Conservation (phyloP, 78 protist genomes). For the Dictyostelium discoideum region DNA sequence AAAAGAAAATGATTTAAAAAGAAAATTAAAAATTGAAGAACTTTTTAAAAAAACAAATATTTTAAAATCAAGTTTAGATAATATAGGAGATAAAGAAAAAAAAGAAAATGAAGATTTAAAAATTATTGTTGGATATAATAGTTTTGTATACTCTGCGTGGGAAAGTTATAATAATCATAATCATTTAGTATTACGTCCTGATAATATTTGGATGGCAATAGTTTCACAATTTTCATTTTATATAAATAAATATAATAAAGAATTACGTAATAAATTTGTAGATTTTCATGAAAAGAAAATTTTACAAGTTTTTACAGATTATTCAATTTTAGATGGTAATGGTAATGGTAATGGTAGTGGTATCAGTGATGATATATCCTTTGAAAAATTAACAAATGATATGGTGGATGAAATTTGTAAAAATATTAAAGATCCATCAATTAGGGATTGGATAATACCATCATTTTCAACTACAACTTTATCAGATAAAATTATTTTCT, state of each 20-base stretch:
- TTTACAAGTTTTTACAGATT: neutral
- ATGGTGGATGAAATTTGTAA: conserved; percentile 27
- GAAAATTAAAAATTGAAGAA: neutral
- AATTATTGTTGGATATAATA: neutral
- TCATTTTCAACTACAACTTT: conserved; percentile 48
- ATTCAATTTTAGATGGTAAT: neutral
- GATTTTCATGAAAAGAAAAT: neutral
- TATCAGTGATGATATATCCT: neutral
- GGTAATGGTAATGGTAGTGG: no score
- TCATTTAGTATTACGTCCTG: conserved; percentile 31
- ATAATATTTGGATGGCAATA: conserved; percentile 63
- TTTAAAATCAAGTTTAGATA: neutral
- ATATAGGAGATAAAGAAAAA: neutral
- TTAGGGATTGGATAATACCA: conserved; percentile 54
- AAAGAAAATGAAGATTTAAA: neutral
- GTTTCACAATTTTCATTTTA: conserved; percentile 21
- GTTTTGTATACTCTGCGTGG: conserved; percentile 4
- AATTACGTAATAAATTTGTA: conserved; percentile 5
- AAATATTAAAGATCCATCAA: conserved; percentile 45
- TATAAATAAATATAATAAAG: conserved; percentile 30
- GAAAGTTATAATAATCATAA: conserved; percentile 29
- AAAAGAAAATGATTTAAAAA: neutral
- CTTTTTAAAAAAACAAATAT: neutral
- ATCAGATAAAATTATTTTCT: conserved; percentile 24
- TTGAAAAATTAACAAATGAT: neutral